These are phyloP conservation scores for Aspergillus luchuensis DNA, from an alignment of 2,329 filamentous ascomycete genomes.

Conservation along the genomic window DNA sequence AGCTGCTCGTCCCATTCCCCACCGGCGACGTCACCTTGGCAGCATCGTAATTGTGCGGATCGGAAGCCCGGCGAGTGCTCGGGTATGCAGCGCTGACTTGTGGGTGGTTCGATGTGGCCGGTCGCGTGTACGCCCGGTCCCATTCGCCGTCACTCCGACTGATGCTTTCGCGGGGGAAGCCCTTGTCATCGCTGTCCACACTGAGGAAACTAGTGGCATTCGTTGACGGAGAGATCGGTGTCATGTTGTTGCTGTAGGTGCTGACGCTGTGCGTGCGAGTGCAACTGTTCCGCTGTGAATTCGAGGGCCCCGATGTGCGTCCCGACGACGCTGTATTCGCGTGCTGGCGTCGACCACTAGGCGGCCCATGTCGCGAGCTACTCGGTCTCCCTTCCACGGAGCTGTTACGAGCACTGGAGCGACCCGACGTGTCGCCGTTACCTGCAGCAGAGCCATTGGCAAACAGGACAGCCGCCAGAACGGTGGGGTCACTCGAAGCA, in stretches of 20 bases:
- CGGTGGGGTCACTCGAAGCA: conserved; percentile 28
- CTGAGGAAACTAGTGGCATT: conserved; percentile 49
- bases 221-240: conserved; percentile 46
- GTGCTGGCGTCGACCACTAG: conserved; percentile 30
- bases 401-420: conserved; percentile 13
- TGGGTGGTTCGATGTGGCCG: conserved; percentile 33
- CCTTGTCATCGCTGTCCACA: conserved; percentile 46
- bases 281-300: conserved; percentile 40
- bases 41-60: conserved; percentile 27
- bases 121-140: conserved; percentile 33
- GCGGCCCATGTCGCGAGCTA: conserved; percentile 33
- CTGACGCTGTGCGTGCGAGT: conserved; percentile 45
- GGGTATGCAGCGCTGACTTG: conserved; percentile 24
- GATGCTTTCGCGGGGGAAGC: conserved; percentile 30
- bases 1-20: conserved; percentile 29
- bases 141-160: conserved; percentile 34
- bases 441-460: conserved; percentile 24
- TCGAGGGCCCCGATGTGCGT: conserved; percentile 36
- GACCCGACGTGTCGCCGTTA: conserved; percentile 17
- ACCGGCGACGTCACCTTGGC: conserved; percentile 26
- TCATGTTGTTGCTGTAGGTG: conserved; percentile 46
- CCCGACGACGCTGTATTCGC: conserved; percentile 38
- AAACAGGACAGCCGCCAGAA: conserved; percentile 33
- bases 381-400: conserved; percentile 26
- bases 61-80: conserved; percentile 29